These are phyloP conservation scores for Globisporangium orthogonon DNA, from an alignment of 352 stramenopile species.

Conservation along the genomic window DNA sequence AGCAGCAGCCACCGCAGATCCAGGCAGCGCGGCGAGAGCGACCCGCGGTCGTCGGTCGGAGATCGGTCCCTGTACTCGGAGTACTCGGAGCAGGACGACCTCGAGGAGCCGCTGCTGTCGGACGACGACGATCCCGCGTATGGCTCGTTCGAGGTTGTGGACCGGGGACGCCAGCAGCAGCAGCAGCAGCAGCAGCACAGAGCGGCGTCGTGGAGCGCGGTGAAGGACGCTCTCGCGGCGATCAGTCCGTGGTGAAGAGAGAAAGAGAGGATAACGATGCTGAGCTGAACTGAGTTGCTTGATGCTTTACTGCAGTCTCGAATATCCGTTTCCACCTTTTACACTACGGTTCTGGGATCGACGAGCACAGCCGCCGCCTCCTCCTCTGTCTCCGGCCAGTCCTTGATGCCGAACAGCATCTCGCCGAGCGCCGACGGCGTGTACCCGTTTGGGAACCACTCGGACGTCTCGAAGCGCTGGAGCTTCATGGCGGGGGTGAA, in stretches of 20 bases:
- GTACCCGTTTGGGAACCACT: constrained; percentile 36
- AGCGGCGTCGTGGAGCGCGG: constrained; percentile 33
- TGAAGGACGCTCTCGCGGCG: constrained; percentile 47
- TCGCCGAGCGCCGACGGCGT: constrained; percentile 24
- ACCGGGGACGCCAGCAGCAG: not conserved
- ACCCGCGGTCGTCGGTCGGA: constrained; percentile 5
- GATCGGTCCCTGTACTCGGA: constrained; percentile 12
- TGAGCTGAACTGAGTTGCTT: no score
- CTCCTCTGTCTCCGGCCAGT: constrained; percentile 22
- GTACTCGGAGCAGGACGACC: constrained; percentile 22
- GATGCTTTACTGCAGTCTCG: no score
- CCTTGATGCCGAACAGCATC: constrained; percentile 27
- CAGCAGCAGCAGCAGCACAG: constrained; percentile 11
- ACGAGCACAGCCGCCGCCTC: constrained; percentile 9
- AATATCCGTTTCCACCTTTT: no score
- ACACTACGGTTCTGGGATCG: not conserved
- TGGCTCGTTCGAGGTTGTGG: constrained; percentile 42
- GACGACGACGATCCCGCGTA: constrained; percentile 63
- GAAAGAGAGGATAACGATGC: no score
- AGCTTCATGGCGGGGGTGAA: constrained; percentile 33
- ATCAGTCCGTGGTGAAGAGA: constrained; percentile 66
- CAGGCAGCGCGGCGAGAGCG: not conserved
- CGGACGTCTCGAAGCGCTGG: constrained; percentile 19
- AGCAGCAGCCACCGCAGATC: not conserved
- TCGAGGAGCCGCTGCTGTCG: constrained; percentile 64